phyloP scores from a whole-genome alignment of 2,329 filamentous ascomycete genomes.

The Drechslerella coelobrocha region DNA sequence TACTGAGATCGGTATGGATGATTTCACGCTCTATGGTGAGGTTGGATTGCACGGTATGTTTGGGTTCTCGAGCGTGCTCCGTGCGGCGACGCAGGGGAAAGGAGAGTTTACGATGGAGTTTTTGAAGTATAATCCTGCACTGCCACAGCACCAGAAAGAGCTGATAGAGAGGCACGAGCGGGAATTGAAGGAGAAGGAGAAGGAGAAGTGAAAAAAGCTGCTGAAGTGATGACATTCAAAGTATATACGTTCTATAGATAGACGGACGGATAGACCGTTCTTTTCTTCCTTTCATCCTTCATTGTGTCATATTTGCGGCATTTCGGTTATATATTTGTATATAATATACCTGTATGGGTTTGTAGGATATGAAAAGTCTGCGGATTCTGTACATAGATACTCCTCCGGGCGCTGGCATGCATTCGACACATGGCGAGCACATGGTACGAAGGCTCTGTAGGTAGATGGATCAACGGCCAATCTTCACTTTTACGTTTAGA shows the following conservation, averaged over 20 bases:
- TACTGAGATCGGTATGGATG: conserved; percentile 89
- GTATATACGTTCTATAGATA: not conserved
- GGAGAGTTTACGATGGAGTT: conserved; percentile 99
- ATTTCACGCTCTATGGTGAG: conserved; percentile 90
- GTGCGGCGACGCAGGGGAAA: conserved; percentile 95
- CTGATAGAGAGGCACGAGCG: conserved; percentile 73
- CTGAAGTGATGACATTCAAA: not conserved
- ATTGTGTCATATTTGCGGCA: not conserved
- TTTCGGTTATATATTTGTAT: not conserved
- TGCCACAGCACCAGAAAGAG: conserved; percentile 85
- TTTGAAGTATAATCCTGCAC: conserved; percentile 88
- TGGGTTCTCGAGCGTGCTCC: conserved; percentile 87
- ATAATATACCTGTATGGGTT: not conserved
- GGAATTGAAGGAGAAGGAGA: conserved; percentile 69
- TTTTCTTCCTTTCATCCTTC: too few species aligned
- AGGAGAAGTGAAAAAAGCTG: conserved; percentile 61
- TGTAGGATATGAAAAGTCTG: conserved; percentile 2
- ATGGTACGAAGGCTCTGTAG: too few species aligned
- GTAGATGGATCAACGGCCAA: too few species aligned
- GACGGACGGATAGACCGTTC: not conserved
- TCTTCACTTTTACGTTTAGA: too few species aligned
- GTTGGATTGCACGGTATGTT: conserved; percentile 98
- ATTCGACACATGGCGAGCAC: not conserved
- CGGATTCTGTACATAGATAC: not conserved
- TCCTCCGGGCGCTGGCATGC: not conserved